These are phyloP conservation scores for Rhodotorula diobovata DNA, from an alignment of 768 basidiomycete species.

Conservation along the genomic window DNA sequence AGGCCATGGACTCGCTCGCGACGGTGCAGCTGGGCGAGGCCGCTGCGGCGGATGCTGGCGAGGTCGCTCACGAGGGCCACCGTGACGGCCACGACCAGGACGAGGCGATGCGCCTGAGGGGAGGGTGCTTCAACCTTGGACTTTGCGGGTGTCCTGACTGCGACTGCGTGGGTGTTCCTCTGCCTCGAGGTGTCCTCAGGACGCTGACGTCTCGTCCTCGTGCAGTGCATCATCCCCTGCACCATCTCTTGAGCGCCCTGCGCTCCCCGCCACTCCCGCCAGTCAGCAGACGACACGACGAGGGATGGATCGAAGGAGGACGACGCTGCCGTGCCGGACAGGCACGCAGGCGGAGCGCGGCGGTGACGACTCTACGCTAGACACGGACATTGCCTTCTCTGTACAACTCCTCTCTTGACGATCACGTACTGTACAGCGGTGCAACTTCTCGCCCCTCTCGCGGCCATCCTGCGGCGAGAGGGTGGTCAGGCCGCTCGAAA, in stretches of 20 bases:
- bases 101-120: constrained; percentile 6
- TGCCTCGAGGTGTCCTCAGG: background rate
- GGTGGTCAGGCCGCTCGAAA: too few relatives aligned
- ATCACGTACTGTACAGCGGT: too few relatives aligned
- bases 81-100: background rate
- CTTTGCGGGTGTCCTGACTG: background rate
- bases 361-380: too few relatives aligned
- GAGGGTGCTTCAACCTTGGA: background rate
- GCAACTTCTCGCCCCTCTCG: too few relatives aligned
- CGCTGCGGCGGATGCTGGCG: too few relatives aligned
- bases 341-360: too few relatives aligned
- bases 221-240: constrained; percentile 3
- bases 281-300: too few relatives aligned
- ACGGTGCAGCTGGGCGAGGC: background rate
- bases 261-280: background rate
- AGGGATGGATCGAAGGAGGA: background rate
- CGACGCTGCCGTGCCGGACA: too few relatives aligned
- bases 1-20: constrained; percentile 1
- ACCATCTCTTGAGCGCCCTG: background rate
- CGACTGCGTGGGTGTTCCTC: background rate
- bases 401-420: too few relatives aligned
- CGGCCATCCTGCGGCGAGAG: too few relatives aligned
- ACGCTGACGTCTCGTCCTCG: too few relatives aligned
- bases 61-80: background rate
- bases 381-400: too few relatives aligned